phyloP scores from a whole-genome alignment of 768 basidiomycete genomes.

The Pilatotrama ljubarskyi region DNA sequence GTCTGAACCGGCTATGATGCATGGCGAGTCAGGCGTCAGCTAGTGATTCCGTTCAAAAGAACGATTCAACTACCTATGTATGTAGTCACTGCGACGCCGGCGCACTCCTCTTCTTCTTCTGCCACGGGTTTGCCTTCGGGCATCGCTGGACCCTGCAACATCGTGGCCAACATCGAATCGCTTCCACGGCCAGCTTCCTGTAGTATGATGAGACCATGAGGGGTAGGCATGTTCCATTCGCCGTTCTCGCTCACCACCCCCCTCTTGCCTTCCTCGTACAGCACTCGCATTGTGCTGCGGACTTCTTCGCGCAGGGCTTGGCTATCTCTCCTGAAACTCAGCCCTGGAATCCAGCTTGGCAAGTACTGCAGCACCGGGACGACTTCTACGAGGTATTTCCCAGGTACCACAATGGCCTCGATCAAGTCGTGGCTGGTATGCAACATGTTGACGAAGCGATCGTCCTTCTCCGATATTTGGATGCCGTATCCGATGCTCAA shows the following conservation, averaged over 20 bases:
- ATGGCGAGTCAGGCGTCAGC: background rate
- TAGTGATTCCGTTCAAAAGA: too few relatives aligned
- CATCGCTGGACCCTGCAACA: background rate
- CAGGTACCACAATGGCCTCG: background rate
- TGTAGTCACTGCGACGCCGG: background rate
- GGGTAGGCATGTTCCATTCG: background rate
- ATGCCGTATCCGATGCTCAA: background rate
- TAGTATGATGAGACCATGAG: background rate
- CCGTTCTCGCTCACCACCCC: background rate
- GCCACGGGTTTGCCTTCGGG: background rate
- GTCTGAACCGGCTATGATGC: background rate
- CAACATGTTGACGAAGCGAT: background rate
- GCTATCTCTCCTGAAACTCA: background rate
- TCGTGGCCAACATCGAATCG: background rate
- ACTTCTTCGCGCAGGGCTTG: background rate
- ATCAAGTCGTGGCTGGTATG: background rate
- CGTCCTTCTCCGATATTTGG: background rate
- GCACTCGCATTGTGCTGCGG: background rate
- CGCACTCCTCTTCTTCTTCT: background rate
- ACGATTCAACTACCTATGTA: background rate
- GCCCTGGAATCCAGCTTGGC: background rate
- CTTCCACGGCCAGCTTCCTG: background rate
- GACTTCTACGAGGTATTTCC: background rate
- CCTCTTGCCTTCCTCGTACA: background rate
- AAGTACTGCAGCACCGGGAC: background rate